Evolutionary conservation across 2,329 filamentous ascomycete species (phyloP).

Genomic region (Mariannaea elegans): DNA sequence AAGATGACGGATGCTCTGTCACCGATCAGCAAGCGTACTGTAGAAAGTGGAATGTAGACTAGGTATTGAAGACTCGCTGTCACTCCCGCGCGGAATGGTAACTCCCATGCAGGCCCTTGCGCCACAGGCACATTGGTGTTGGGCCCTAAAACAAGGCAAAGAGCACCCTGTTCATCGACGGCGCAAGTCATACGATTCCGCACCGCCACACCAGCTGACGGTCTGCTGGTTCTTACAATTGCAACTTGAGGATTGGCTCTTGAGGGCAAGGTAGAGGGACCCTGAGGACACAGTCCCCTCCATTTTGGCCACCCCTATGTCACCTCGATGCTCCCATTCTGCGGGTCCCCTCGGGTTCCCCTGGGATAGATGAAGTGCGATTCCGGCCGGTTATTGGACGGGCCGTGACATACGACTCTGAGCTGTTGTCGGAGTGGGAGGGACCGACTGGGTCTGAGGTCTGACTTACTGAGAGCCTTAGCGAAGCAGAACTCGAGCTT

Average conservation of each 20-base stretch:
- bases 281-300: conserved; percentile 11
- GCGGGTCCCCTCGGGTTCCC: conserved; percentile 31
- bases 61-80: background rate
- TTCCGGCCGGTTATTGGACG: conserved; percentile 23
- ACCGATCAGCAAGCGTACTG: background rate
- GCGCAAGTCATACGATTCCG: conserved; percentile 38
- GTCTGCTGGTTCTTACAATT: conserved; percentile 40
- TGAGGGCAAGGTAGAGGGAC: background rate
- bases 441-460: conserved; percentile 6
- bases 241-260: conserved; percentile 25
- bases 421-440: conserved; percentile 20
- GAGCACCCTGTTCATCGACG: background rate
- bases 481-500: background rate
- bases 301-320: conserved; percentile 1
- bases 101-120: background rate
- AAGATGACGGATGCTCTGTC: conserved; percentile 11
- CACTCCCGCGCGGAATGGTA: background rate
- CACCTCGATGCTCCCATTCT: conserved; percentile 2
- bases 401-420: conserved; percentile 32
- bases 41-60: background rate
- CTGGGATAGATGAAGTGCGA: conserved; percentile 12
- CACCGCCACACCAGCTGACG: conserved; percentile 42
- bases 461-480: conserved; percentile 5
- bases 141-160: background rate
- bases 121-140: conserved; percentile 15